Base-by-base conservation (phyloP, 1,284 basidiomycete species). In the Cryptococcus sp. region DNA sequence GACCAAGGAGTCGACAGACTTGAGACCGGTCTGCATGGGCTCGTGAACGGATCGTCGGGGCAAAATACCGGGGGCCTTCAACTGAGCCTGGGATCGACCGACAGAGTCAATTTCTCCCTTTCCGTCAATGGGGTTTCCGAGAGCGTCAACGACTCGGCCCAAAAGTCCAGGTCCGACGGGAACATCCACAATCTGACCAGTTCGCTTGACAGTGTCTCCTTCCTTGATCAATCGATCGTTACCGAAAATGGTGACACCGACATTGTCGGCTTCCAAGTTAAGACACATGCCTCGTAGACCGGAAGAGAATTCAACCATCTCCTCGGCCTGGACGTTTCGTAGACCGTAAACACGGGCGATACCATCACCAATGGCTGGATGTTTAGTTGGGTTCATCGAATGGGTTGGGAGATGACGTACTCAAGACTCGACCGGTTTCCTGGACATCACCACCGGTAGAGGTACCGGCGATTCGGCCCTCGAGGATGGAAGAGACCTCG, bases 241-340 rank as follows among this genome's bases (percentile, higher is more conserved):
- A 88, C 94, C 94, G 82, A 98, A 98, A 81, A 98, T 93, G 81
- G 94, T 92, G 73, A 98, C 91, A 92, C 94, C 94, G 81, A 98
- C 93, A 74, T 97, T 94, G 88, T 98, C 94, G 80, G 93, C 91
- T 81, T 98, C 94, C 85, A 98, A 88, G 88, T 98, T 98, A 78
- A 98, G 81, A 79, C 90, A 93, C 92, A 97, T 96, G 81, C 90
- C 91, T 75, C 90, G 89, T 73, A 98, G 85, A 81, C 94, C 94
- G 53, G 94, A 98, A 55, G 93, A 91, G 85, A 98, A 98, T 83
- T 98, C 94, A 83, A 98, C 94, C 94, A 98, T 98, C 85, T 98
- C 94, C 81, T 98, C 94, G 74, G 76, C 75, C 81, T 96, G 92
- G 75, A 98, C 93, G 72, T 82, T 81, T 70, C 80, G 78, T 66